Base-by-base conservation (phyloP, 148 eudicot genomes). In the Spergularia marina region DNA sequence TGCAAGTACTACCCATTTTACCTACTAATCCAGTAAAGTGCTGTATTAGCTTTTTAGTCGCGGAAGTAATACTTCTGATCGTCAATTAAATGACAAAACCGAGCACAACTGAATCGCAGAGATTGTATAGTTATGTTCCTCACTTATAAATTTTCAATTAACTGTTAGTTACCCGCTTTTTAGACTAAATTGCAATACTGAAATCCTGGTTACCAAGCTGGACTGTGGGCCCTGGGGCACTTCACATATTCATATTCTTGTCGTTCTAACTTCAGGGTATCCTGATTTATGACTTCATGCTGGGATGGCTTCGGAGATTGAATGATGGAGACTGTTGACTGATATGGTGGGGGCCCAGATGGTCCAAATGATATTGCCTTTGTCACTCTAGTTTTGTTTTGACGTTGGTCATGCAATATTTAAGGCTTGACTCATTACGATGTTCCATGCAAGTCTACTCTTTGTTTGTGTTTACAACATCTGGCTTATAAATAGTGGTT, bases 391-490 rank as follows among this genome's bases (percentile, higher is more conserved):
- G 49, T 44, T 44, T 44, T 44, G 49, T 44, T 44, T 44, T 44
- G 49, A 44, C 49, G 7, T 44, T 44, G 49, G 49, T 44, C 49
- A 44, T 44, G 49, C 49, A 4, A 44, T 44, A 44, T 44, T 44
- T 6, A 6, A 21, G 65, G 65, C 65, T 6, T 2, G 15, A 60
- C 12, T 60, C 5, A 23, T 21, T 36, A 21, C 0, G 65, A 34
- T 23, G 14, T 34, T 23, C 8, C 49, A 65, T 68, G 39, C 57
- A 68, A 68, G 51, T 49, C 30, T 66, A 41, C n/a, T 66, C 14
- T 66, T 51, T 51, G 72, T 68, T 52, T 68, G 11, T 54, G 55
- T 53, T 47, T 58, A 16, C 18, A 34, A 51, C 59, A 41, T 71
- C 64, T 55, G 13, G 34, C 10, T 41, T 74, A 41, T 71, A 52